Conservation (phyloP, 345 rosid genomes). For the Eucalyptus decipiens region DNA sequence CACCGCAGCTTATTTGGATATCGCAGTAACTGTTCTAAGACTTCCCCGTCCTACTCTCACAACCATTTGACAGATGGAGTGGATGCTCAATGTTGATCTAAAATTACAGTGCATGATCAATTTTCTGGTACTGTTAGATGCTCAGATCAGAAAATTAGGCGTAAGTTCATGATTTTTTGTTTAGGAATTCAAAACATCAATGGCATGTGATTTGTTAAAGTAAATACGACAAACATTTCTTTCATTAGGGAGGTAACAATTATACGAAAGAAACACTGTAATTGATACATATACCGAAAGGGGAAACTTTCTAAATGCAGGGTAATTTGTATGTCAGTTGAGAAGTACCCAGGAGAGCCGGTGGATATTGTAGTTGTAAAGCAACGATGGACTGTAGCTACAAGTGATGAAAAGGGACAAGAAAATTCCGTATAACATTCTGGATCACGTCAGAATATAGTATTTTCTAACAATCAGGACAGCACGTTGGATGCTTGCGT, state of each 20-base stretch:
- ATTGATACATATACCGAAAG: background rate
- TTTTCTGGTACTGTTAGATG: background rate
- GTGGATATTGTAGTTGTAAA: background rate
- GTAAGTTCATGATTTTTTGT: background rate
- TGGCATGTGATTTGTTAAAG: background rate
- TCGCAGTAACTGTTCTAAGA: background rate
- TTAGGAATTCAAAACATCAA: background rate
- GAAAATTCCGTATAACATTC: background rate
- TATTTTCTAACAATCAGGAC: slow-evolving; percentile 15
- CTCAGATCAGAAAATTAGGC: background rate
- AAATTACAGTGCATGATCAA: background rate
- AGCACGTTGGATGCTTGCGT: slow-evolving; percentile 39
- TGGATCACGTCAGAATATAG: background rate
- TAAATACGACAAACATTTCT: background rate
- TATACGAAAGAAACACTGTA: background rate
- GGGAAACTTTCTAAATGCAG: background rate
- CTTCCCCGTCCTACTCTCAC: background rate
- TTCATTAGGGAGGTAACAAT: background rate
- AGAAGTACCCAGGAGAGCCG: background rate
- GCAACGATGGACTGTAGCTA: background rate
- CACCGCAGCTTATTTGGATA: background rate
- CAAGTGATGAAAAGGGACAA: background rate
- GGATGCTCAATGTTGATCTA: background rate
- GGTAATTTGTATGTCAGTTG: background rate
- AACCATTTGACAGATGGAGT: background rate